These are phyloP conservation scores for Hyphopichia homilentoma DNA, from an alignment of 805 yeast species.

Conservation along the genomic window DNA sequence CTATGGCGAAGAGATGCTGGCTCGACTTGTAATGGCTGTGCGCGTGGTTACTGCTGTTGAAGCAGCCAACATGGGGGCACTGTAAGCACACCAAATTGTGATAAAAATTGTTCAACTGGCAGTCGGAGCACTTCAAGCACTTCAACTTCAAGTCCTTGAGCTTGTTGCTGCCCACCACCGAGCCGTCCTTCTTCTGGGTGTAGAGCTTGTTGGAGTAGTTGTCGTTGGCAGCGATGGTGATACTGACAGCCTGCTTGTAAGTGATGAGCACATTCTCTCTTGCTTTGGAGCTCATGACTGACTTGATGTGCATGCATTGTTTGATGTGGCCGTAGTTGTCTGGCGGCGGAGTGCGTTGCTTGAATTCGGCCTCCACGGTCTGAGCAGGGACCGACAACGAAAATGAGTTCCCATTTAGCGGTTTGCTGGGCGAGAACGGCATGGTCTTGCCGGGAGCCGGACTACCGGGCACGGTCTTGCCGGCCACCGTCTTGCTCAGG, in stretches of 20 bases:
- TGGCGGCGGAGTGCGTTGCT: slow-evolving; percentile 11
- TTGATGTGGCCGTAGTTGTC: slow-evolving; percentile 29
- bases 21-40: slow-evolving; percentile 27
- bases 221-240: slow-evolving; percentile 22
- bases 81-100: slow-evolving; percentile 64
- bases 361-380: no score
- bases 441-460: background rate
- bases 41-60: slow-evolving; percentile 36
- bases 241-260: slow-evolving; percentile 48
- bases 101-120: slow-evolving; percentile 38
- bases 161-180: slow-evolving; percentile 30
- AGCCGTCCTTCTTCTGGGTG: slow-evolving; percentile 34
- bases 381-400: background rate
- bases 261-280: slow-evolving; percentile 46
- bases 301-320: slow-evolving; percentile 48
- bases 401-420: background rate
- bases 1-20: slow-evolving; percentile 47
- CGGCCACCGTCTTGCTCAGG: slow-evolving; percentile 4
- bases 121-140: slow-evolving; percentile 50
- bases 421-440: background rate
- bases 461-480: background rate
- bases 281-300: slow-evolving; percentile 48
- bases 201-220: slow-evolving; percentile 13
- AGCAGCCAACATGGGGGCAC: slow-evolving; percentile 76
- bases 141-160: slow-evolving; percentile 40